These are phyloP conservation scores for Daldinia sp. DNA, from an alignment of 2,329 filamentous ascomycete genomes.

Conservation along the genomic window DNA sequence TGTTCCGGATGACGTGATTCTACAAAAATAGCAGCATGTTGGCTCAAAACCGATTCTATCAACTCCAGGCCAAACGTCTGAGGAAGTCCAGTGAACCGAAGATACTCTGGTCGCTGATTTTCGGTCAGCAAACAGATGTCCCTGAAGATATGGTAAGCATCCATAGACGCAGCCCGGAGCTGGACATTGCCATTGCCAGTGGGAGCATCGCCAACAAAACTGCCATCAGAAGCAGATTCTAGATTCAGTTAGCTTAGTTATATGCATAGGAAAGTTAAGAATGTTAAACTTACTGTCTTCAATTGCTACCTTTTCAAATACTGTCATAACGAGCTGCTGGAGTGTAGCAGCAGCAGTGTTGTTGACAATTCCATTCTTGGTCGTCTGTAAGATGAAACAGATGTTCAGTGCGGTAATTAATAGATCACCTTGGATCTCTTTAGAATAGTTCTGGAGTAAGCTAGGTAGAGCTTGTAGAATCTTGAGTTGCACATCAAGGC, in stretches of 20 bases:
- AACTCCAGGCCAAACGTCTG: constrained; percentile 90
- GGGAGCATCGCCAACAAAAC: constrained; percentile 74
- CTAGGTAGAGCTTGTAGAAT: constrained; percentile 93
- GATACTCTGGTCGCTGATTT: constrained; percentile 83
- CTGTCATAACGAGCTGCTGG: constrained; percentile 90
- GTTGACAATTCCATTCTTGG: constrained; percentile 93
- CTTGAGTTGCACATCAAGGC: constrained; percentile 92
- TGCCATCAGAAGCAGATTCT: constrained; percentile 64
- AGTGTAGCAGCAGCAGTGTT: constrained; percentile 97
- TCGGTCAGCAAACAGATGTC: constrained; percentile 91
- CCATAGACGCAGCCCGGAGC: constrained; percentile 81
- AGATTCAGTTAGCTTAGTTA: constrained; percentile 31
- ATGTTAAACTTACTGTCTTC: constrained; percentile 77
- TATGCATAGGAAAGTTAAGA: not conserved
- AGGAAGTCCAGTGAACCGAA: constrained; percentile 81
- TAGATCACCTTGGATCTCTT: constrained; percentile 82
- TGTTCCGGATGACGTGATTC: constrained; percentile 80
- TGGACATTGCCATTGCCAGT: constrained; percentile 73
- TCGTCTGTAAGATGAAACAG: constrained; percentile 89
- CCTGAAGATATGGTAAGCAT: constrained; percentile 89
- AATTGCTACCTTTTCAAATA: constrained; percentile 88
- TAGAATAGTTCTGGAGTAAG: constrained; percentile 88
- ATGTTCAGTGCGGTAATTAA: constrained; percentile 87
- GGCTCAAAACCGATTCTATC: constrained; percentile 89
- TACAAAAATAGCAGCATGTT: constrained; percentile 81